Base-by-base conservation (phyloP, 2,329 filamentous ascomycete genomes). In the Nakataea oryzae region DNA sequence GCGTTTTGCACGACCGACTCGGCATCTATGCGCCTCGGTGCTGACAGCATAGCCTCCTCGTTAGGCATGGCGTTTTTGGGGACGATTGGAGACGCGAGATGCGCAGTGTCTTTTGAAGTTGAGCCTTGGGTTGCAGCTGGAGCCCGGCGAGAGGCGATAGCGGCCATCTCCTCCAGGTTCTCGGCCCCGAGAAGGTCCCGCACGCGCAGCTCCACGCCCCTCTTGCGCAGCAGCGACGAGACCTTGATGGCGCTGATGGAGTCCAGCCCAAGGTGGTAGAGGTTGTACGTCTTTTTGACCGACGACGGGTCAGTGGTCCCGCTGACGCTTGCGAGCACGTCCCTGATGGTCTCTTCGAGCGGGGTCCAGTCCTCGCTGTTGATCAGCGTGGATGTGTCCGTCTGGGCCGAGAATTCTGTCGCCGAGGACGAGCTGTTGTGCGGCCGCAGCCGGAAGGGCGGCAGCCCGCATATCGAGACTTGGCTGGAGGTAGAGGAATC, bases 241-340 rank as follows among this genome's bases (percentile, higher is more conserved):
- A 92, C 86, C 69, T 95, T 96, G 75, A 97, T 95, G 1, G 91
- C 88, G 65, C 88, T 93, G 72, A 97, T 96, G 0, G 93, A 97
- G 71, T 97, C 93, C 1, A 97, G 83, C 0, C 93, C 93, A 1
- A 97, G 80, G 65, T 95, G 87, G 72, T 95, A 96, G 14, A 96
- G 82, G 0, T 82, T 90, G 60, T 86, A 82, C 0, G 79, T 76
- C 62, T 79, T 80, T 3, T 75, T 73, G 60, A 96, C 89, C 1
- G 84, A 77, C 0, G 78, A 70, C 24, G 78, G 73, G 0, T 61
- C 60, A 6, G 86, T 76, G 0, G 88, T 74, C 21, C 81, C 83
- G 0, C 91, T 89, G 0, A 93, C 78, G 32, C 79, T 70, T 0
- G 80, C 75, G 17, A 88, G 72, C 0, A 81, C 75, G 1, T 74